Conservation (phyloP, 2,329 filamentous ascomycete species). For the Ophiostoma himal-ulmi region DNA sequence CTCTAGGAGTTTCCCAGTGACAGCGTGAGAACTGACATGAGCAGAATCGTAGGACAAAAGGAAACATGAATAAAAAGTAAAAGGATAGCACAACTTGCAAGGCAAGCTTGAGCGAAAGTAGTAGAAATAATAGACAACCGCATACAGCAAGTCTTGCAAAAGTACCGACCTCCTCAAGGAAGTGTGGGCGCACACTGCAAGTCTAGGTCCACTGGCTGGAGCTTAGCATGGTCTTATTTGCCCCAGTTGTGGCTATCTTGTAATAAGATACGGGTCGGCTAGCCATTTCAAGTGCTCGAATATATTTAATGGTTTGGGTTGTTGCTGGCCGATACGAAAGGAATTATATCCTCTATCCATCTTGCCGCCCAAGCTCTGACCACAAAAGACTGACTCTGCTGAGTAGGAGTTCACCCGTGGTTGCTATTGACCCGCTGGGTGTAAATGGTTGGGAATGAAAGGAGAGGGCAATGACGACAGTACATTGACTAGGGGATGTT, state of each 20-base stretch:
- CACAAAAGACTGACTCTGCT: neutral
- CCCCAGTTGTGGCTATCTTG: conserved; percentile 1
- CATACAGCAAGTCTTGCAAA: neutral
- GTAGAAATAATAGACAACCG: neutral
- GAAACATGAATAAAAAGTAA: neutral
- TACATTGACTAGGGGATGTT: neutral
- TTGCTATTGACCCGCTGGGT: neutral
- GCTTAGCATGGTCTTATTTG: neutral
- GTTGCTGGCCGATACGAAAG: neutral
- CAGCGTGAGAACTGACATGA: neutral
- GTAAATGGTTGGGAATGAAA: neutral
- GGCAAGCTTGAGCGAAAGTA: too few relatives aligned
- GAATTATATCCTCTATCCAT: neutral
- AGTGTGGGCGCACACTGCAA: neutral
- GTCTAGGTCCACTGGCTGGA: neutral
- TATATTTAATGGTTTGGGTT: too few relatives aligned
- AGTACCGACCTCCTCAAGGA: neutral
- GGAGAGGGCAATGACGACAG: neutral
- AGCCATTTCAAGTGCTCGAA: neutral
- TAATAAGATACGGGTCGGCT: neutral
- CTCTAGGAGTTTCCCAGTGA: too few relatives aligned
- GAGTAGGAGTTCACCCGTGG: neutral
- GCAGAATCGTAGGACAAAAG: neutral
- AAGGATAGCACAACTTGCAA: too few relatives aligned
- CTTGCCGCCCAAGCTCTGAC: neutral